Evolutionary conservation across 2,329 filamentous ascomycete species (phyloP).

Genomic region (Trichoderma sp.): DNA sequence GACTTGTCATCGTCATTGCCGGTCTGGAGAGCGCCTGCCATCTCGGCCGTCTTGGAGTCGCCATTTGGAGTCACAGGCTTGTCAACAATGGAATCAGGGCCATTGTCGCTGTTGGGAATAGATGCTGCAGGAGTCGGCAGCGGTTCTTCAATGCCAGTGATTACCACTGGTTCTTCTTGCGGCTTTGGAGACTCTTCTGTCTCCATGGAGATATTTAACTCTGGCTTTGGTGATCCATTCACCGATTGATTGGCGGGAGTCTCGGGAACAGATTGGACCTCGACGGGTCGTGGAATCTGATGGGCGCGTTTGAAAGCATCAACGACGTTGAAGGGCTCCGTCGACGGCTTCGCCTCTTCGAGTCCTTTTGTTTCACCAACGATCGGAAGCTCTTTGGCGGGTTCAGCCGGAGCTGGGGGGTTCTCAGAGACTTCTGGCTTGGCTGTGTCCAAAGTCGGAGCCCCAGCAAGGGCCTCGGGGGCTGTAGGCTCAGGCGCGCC

Average conservation of each 20-base stretch:
- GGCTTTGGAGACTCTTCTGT: constrained; percentile 31
- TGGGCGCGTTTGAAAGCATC: constrained; percentile 11
- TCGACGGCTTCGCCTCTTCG: constrained; percentile 7
- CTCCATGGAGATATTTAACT: constrained; percentile 39
- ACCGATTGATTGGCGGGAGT: constrained; percentile 40
- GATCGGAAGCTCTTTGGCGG: constrained; percentile 12
- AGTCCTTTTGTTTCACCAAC: constrained; percentile 15
- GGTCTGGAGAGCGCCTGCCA: constrained; percentile 26
- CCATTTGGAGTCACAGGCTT: constrained; percentile 24
- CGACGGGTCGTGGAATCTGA: constrained; percentile 38
- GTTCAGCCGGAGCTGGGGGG: constrained; percentile 26
- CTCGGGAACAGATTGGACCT: constrained; percentile 40
- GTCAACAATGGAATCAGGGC: constrained; percentile 23
- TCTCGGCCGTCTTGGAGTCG: constrained; percentile 26
- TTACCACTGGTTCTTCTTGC: constrained; percentile 33
- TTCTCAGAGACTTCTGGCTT: constrained; percentile 21
- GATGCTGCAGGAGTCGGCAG: constrained; percentile 30
- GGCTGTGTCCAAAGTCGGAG: constrained; percentile 33
- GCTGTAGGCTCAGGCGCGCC: constrained; percentile 35
- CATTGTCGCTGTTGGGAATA: constrained; percentile 28
- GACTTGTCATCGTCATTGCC: constrained; percentile 6
- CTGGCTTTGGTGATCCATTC: constrained; percentile 40
- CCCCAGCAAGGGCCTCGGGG: constrained; percentile 34
- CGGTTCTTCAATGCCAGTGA: constrained; percentile 32
- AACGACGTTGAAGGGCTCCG: constrained; percentile 6